Evolutionary conservation across 257 asterid species (phyloP), one percentile per base, ranked within the genome.

Genomic region (Nyctanthes arbortristis): DNA sequence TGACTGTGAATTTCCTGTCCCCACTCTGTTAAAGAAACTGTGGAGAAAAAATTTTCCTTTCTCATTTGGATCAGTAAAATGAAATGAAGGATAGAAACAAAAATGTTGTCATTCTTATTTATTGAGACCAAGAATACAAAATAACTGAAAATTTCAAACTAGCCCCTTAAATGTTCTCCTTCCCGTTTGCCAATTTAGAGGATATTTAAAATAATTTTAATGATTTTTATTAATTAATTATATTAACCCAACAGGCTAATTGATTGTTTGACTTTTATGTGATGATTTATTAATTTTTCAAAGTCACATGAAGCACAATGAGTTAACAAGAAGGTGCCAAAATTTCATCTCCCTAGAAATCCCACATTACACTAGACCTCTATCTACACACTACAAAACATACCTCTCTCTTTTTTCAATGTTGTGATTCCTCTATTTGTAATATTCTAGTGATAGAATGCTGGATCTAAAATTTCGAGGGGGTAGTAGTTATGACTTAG

Each of bases 281-380:
- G 32, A 36, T 24, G 1, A 24, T 65, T 49, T 13, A n/a, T n/a
- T n/a, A 52, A 35, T 63, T 55, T 39, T 27, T 12, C 45, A 59
- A 78, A 69, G 65, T 65, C 78, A n/a, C n/a, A 73, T 52, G 68
- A 68, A 79, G 32, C 81, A 80, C 85, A 75, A 79, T 85, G 80
- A 60, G 54, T 33, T 76, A 87, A 83, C 95, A 88, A 82, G 84
- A 88, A 83, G 69, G 65, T 63, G 95, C 81, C 89, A 88, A 88
- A 83, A 79, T 69, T n/a, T 78, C 66, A 71, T 55, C 57, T 67
- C 70, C 49, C 72, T 33, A 69, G 75, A 70, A 78, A 66, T 28
- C 78, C 71, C 78, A 74, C 43, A 39, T 65, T 27, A 74, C 43
- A 39, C 65, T 27, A 67, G 34, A 33, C 5, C 72, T 37, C 29